These are phyloP conservation scores for Phaeosphaeriaceae sp. DNA, from an alignment of 2,329 filamentous ascomycete species.

Conservation along the genomic window DNA sequence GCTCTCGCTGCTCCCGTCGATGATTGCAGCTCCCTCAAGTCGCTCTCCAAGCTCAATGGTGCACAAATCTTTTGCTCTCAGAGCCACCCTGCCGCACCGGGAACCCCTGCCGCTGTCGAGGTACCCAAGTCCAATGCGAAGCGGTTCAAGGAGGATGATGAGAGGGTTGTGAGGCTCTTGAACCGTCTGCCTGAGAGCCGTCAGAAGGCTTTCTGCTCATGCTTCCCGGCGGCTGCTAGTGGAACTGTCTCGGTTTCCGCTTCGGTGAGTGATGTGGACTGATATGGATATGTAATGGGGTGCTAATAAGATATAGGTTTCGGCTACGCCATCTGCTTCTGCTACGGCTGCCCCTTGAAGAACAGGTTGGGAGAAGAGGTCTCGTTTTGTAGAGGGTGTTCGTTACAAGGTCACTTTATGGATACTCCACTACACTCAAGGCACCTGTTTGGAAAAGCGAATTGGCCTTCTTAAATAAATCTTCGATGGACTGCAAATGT, in stretches of 20 bases:
- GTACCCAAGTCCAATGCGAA: constrained; percentile 1
- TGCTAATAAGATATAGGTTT: neutral
- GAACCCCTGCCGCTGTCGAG: neutral
- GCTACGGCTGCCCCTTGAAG: neutral
- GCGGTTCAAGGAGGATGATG: constrained; percentile 2
- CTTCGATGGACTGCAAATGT: too few relatives aligned
- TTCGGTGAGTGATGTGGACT: neutral
- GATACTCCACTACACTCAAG: too few relatives aligned
- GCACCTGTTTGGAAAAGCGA: too few relatives aligned
- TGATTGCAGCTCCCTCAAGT: constrained; percentile 1
- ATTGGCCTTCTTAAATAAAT: too few relatives aligned
- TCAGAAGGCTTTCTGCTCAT: constrained; percentile 4
- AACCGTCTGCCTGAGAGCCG: neutral
- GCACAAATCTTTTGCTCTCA: constrained; percentile 1
- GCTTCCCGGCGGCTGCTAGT: neutral
- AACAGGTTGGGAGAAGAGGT: too few relatives aligned
- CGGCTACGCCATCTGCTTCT: neutral
- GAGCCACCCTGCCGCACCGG: neutral
- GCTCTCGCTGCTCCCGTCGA: neutral
- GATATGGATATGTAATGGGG: neutral
- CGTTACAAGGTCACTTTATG: too few relatives aligned
- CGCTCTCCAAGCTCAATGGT: neutral
- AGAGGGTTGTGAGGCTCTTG: constrained; percentile 1
- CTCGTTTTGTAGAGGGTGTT: too few relatives aligned
- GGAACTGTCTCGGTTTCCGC: neutral